These are phyloP conservation scores for Hemileccinum impolitum DNA, from an alignment of 768 basidiomycete genomes.

Conservation along the genomic window DNA sequence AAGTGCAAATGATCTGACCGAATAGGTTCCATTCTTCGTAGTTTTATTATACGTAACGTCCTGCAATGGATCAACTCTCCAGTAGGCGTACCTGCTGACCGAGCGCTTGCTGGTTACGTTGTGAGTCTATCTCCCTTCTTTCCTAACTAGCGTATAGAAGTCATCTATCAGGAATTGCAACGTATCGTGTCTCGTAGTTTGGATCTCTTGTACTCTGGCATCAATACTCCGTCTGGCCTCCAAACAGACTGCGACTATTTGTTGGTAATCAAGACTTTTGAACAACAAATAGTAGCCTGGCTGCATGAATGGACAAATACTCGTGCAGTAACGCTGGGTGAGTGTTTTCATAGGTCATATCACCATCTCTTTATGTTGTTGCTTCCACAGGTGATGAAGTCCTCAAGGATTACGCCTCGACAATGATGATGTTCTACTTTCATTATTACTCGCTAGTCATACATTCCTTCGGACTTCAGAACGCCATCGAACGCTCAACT, in stretches of 20 bases:
- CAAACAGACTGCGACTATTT: constrained; percentile 84
- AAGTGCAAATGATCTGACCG: neutral
- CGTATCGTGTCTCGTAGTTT: constrained; percentile 84
- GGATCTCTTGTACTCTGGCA: constrained; percentile 86
- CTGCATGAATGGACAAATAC: constrained; percentile 48
- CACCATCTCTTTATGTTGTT: constrained; percentile 2
- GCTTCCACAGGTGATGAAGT: constrained; percentile 23
- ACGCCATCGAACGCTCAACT: constrained; percentile 78
- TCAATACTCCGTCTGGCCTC: constrained; percentile 75
- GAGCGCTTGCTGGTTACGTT: constrained; percentile 70
- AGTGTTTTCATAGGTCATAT: constrained; percentile 4
- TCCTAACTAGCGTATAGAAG: neutral
- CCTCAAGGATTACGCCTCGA: constrained; percentile 23
- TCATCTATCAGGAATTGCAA: constrained; percentile 65
- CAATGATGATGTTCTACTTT: constrained; percentile 66
- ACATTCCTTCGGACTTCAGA: constrained; percentile 95
- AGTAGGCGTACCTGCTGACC: constrained; percentile 60
- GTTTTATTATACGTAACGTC: constrained; percentile 85
- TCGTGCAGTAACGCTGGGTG: constrained; percentile 17
- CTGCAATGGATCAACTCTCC: constrained; percentile 70
- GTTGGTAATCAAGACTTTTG: constrained; percentile 78
- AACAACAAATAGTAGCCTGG: constrained; percentile 68
- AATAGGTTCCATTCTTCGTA: constrained; percentile 26
- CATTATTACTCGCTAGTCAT: constrained; percentile 85
- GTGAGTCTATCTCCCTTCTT: constrained; percentile 39